Percentiles rank a stretch among this genome's conserved stretches.
phyloP scores from a whole-genome alignment of 2,329 filamentous ascomycete genomes.

The Incumbomyces delicatus region DNA sequence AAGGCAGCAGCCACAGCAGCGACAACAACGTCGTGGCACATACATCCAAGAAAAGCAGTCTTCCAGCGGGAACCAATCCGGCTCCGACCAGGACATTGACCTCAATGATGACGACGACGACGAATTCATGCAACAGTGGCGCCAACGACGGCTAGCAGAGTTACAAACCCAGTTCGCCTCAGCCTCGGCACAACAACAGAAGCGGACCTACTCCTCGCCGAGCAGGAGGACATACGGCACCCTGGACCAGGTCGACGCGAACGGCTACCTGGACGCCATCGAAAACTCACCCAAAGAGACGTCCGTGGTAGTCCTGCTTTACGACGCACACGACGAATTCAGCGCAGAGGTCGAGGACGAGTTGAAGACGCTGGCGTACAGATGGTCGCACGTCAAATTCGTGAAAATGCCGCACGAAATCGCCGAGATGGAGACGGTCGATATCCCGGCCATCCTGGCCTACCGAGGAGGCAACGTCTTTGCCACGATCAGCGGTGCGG shows the following conservation, averaged over 20 bases:
- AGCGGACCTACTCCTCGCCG: constrained; percentile 58
- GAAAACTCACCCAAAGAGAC: constrained; percentile 77
- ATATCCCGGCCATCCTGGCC: constrained; percentile 76
- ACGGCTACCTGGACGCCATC: constrained; percentile 90
- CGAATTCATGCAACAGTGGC: constrained; percentile 66
- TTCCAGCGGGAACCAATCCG: constrained; percentile 14
- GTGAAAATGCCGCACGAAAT: constrained; percentile 85
- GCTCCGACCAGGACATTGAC: constrained; percentile 22
- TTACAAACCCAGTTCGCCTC: constrained; percentile 51
- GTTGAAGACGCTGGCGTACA: constrained; percentile 61
- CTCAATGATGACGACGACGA: constrained; percentile 31
- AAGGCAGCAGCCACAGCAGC: neutral
- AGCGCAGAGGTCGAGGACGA: constrained; percentile 71
- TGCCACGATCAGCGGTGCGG: constrained; percentile 74
- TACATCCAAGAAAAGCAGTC: constrained; percentile 7
- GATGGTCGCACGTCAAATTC: constrained; percentile 66
- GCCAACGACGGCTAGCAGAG: constrained; percentile 68
- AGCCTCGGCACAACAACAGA: constrained; percentile 28
- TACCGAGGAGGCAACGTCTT: constrained; percentile 88
- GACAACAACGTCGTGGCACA: too few relatives aligned
- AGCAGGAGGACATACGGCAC: constrained; percentile 69
- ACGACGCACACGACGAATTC: constrained; percentile 73
- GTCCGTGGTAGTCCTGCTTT: constrained; percentile 85
- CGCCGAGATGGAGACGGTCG: constrained; percentile 85
- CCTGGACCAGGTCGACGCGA: constrained; percentile 74